Conservation (phyloP, 2,329 filamentous ascomycete genomes). For the Ascochyta rabiei region DNA sequence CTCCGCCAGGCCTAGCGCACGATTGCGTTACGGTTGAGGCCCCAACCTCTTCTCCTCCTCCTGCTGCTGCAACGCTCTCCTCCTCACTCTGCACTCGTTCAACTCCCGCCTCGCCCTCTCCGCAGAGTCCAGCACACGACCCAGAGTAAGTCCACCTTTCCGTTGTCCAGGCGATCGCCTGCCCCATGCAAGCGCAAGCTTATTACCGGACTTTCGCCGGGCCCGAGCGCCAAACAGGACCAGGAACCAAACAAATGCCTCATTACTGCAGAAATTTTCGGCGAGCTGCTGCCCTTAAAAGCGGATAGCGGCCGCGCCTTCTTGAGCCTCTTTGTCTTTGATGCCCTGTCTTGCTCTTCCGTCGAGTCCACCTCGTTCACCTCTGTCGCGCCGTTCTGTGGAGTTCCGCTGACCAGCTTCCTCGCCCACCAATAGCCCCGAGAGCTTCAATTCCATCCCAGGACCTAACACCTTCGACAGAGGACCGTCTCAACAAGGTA, state of each 20-base stretch:
- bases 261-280: constrained; percentile 45
- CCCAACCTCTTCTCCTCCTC: constrained; percentile 20
- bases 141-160: constrained; percentile 38
- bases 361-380: constrained; percentile 29
- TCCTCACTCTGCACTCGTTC: constrained; percentile 18
- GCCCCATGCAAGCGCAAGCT: constrained; percentile 30
- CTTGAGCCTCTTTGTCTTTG: constrained; percentile 30
- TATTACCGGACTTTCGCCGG: constrained; percentile 37
- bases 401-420: constrained; percentile 41
- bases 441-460: constrained; percentile 29
- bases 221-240: constrained; percentile 34
- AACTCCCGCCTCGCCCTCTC: constrained; percentile 12
- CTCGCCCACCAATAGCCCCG: constrained; percentile 30
- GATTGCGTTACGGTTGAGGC: constrained; percentile 15
- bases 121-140: constrained; percentile 22
- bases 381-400: constrained; percentile 34
- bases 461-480: constrained; percentile 21
- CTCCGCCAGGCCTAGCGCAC: constrained; percentile 10
- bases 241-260: constrained; percentile 45
- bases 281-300: constrained; percentile 40
- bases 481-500: constrained; percentile 40
- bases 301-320: constrained; percentile 27
- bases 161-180: constrained; percentile 27
- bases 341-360: constrained; percentile 38
- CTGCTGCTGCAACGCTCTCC: constrained; percentile 8